A percentile compares a stretch with the other conserved stretches of the same genome.
Conservation (phyloP, 331 rosid genomes). For the Pyrus hybrid region DNA sequence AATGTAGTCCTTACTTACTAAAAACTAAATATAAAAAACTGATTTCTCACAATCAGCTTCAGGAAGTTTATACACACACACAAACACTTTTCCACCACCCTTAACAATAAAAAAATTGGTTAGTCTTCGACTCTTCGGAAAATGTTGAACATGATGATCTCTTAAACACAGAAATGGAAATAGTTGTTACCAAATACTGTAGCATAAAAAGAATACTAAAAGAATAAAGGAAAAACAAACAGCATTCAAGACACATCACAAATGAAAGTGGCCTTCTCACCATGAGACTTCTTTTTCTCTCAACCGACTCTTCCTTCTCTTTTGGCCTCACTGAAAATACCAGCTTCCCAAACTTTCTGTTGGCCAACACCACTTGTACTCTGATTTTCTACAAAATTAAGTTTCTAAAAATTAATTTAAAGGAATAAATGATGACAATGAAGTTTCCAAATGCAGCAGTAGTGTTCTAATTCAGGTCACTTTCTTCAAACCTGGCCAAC, state of each 20-base stretch:
- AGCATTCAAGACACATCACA: not conserved
- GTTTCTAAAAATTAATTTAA: conserved; percentile 10
- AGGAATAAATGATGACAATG: not conserved
- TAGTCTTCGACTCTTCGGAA: not conserved
- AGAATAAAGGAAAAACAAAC: not conserved
- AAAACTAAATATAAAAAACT: not conserved
- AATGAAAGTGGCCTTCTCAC: conserved; percentile 26
- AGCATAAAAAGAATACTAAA: not conserved
- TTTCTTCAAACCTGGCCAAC: conserved; percentile 65
- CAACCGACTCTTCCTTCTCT: conserved; percentile 65
- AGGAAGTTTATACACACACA: not conserved
- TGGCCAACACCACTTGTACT: conserved; percentile 52
- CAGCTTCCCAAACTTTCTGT: conserved; percentile 70
- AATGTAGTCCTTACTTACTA: not conserved
- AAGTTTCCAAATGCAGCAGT: conserved; percentile 6
- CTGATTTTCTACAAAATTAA: conserved; percentile 57
- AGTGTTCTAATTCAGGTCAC: conserved; percentile 5
- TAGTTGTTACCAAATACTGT: not conserved
- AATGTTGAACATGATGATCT: no score
- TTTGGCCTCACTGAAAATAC: conserved; percentile 63
- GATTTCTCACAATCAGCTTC: not conserved
- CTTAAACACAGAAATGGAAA: not conserved
- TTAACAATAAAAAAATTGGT: no score
- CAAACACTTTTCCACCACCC: no score
- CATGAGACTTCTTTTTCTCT: conserved; percentile 82